A percentile compares a stretch with the other conserved stretches of the same genome.
Evolutionary conservation across 2,329 filamentous ascomycete genomes (phyloP).

Genomic region (Penicillium decumbens): DNA sequence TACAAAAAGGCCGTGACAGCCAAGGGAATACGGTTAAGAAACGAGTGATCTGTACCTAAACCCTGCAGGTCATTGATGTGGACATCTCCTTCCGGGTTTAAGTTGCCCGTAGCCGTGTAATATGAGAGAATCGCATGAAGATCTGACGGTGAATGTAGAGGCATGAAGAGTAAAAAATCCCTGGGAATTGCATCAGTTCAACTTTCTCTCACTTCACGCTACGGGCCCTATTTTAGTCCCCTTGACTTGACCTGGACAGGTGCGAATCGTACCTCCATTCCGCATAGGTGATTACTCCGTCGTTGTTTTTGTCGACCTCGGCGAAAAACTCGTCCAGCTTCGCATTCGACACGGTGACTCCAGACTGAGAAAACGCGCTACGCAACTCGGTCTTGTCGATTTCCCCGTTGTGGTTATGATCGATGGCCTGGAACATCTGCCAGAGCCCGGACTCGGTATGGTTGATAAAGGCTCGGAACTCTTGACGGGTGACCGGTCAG

Average conservation of each 20-base stretch:
- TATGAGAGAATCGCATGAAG: conserved; percentile 82
- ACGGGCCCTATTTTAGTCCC: neutral
- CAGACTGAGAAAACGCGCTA: conserved; percentile 70
- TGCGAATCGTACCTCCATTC: conserved; percentile 81
- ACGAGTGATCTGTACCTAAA: conserved; percentile 67
- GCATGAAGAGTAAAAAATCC: conserved; percentile 90
- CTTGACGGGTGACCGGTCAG: conserved; percentile 46
- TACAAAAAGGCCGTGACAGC: conserved; percentile 35
- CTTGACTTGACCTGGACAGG: conserved; percentile 3
- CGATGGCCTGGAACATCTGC: conserved; percentile 78
- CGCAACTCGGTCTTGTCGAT: conserved; percentile 82
- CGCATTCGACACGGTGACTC: conserved; percentile 69
- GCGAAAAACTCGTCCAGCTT: conserved; percentile 81
- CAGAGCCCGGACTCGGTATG: conserved; percentile 80
- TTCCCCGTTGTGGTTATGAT: conserved; percentile 76
- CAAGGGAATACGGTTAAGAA: conserved; percentile 37
- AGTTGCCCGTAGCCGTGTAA: conserved; percentile 80
- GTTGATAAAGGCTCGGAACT: conserved; percentile 85
- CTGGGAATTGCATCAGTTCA: conserved; percentile 44
- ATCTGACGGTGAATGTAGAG: conserved; percentile 55
- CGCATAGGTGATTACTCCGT: conserved; percentile 81
- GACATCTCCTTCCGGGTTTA: conserved; percentile 92
- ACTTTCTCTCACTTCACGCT: too few species aligned
- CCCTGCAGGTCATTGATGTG: conserved; percentile 88
- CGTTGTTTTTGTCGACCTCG: conserved; percentile 83